These are phyloP conservation scores for Candida sanyaensis DNA, from an alignment of 1,139 yeast species.

Conservation along the genomic window DNA sequence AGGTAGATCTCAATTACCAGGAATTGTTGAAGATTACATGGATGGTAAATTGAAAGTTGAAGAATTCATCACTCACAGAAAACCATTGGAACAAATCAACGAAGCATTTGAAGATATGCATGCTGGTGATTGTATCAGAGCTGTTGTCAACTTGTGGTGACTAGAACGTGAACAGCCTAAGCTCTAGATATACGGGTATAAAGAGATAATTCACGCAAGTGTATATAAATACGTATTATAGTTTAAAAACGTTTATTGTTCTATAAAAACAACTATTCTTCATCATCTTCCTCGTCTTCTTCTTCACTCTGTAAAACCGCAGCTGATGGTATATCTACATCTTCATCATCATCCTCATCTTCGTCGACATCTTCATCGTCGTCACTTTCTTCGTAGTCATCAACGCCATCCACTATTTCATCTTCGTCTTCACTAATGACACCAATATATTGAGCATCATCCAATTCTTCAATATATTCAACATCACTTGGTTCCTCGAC, in stretches of 20 bases:
- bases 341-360: slow-evolving; percentile 23
- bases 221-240: slow-evolving; percentile 1
- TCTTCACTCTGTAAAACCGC: slow-evolving; percentile 21
- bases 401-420: slow-evolving; percentile 20
- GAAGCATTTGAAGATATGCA: slow-evolving; percentile 94
- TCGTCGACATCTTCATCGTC: slow-evolving; percentile 25
- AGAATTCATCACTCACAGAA: slow-evolving; percentile 92
- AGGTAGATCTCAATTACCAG: slow-evolving; percentile 95
- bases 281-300: slow-evolving; percentile 21
- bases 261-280: slow-evolving; percentile 4
- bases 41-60: slow-evolving; percentile 86
- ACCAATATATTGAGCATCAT: slow-evolving; percentile 34
- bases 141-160: slow-evolving; percentile 61
- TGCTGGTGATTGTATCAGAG: slow-evolving; percentile 90
- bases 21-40: slow-evolving; percentile 82
- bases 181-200: slow-evolving; percentile 1
- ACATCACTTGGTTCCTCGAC: slow-evolving; percentile 24
- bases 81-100: slow-evolving; percentile 75
- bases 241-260: slow-evolving; percentile 3
- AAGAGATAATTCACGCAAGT: background rate
- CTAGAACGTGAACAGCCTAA: slow-evolving; percentile 8
- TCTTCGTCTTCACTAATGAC: slow-evolving; percentile 25
- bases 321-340: slow-evolving; percentile 15
- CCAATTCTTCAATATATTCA: slow-evolving; percentile 44
- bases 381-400: slow-evolving; percentile 20